Evolutionary conservation across 352 stramenopile genomes (phyloP).

Genomic region (Pythium insidiosum): DNA sequence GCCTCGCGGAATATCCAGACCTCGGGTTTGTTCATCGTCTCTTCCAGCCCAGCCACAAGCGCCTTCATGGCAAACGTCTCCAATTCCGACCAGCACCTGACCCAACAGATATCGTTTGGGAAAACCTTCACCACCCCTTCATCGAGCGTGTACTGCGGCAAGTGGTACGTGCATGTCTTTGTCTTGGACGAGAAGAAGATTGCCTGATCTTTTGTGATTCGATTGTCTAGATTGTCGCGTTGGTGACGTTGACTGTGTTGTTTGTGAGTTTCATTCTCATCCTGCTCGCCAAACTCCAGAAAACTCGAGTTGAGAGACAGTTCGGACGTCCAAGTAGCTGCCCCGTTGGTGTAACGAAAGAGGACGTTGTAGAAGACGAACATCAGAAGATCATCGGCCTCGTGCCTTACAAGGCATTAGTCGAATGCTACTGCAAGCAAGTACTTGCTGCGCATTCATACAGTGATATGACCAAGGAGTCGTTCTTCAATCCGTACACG

Average conservation of each 20-base stretch:
- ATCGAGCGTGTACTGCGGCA: slow-evolving; percentile 53
- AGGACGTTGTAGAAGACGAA: slow-evolving; percentile 67
- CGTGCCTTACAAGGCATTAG: slow-evolving; percentile 60
- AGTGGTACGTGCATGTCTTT: slow-evolving; percentile 27
- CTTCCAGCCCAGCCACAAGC: slow-evolving; percentile 58
- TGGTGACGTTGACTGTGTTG: slow-evolving; percentile 61
- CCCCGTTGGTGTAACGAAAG: slow-evolving; percentile 37
- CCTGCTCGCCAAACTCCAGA: slow-evolving; percentile 63
- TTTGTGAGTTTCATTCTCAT: slow-evolving; percentile 74
- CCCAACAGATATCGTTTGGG: slow-evolving; percentile 81
- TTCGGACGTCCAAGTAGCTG: slow-evolving; percentile 62
- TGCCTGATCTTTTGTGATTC: no score
- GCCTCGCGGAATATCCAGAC: slow-evolving; percentile 67
- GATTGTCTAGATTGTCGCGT: slow-evolving; percentile 55
- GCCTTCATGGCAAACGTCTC: slow-evolving; percentile 61
- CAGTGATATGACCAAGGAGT: slow-evolving; percentile 44
- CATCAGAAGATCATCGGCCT: slow-evolving; percentile 34
- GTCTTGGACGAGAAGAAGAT: no score
- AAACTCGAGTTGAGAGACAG: slow-evolving; percentile 59
- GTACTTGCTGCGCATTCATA: slow-evolving; percentile 48
- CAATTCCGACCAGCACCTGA: slow-evolving; percentile 62
- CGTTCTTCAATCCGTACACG: slow-evolving; percentile 36
- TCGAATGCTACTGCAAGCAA: slow-evolving; percentile 78
- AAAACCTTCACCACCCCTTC: slow-evolving; percentile 69
- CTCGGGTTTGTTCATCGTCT: slow-evolving; percentile 63